Base-by-base conservation (phyloP, 306 rosid genomes). In the Gastrolobium bilobum region DNA sequence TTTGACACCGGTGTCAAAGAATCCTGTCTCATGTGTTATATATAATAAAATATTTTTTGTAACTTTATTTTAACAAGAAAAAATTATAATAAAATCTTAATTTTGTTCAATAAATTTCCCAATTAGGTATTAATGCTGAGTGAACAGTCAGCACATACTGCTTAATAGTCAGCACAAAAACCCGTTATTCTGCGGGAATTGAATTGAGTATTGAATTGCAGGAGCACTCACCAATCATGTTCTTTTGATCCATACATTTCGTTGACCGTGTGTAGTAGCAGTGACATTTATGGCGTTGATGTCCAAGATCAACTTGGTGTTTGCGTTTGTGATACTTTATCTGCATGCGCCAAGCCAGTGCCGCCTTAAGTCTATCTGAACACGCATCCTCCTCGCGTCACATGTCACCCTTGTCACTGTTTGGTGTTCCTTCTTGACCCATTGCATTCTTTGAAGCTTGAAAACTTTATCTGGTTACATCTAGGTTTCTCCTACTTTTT, bases 271-370 rank as follows among this genome's bases (percentile, higher is more conserved):
- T 44, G 26, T 52, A 50, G 54, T 48, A 13, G 56, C 26, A 52
- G 60, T 7, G n/a, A 46, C 83, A 85, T 82, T 79, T 72, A 85
- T 87, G 87, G 71, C 76, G 42, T 56, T 26, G 73, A 67, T 9
- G 34, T 81, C 81, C 77, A 81, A 79, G 38, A 57, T 58, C 64
- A 66, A 56, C 80, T 81, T 35, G 80, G 42, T 44, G 43, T 68
- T 14, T 61, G 70, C 44, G 30, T 77, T 81, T 38, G 29, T 43
- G 35, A 44, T 73, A 8, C 7, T 50, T 73, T 74, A 53, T 47
- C 57, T 68, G 70, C 76, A 57, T 81, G 80, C 46, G 65, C 57
- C 50, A 51, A 33, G 5, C 37, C 39, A 48, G 3, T 59, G 47
- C 72, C 71, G 59, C 9, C 67, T 76, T 59, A 44, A 68, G 37